Evolutionary conservation across 176 grass and related monocot genomes (phyloP), one percentile per base, ranked within the genome.

Genomic region (Guadua angustifolia): DNA sequence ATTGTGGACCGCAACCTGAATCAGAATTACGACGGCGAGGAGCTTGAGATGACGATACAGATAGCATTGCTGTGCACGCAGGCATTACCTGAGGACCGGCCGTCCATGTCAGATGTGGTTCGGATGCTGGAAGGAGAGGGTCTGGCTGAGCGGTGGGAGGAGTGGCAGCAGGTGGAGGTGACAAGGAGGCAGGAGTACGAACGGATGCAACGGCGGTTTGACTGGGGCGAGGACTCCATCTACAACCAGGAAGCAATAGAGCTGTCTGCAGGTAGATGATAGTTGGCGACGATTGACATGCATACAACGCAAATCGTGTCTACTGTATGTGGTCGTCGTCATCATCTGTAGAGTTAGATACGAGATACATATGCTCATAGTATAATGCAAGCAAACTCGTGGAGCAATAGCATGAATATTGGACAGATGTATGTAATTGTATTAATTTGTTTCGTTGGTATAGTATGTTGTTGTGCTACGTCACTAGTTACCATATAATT

Each of bases 81-180:
- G 71, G 82, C 82, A 4, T 94, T 89, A 52, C 91, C 94, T 4
- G 89, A 94, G 89, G 91, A 97, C n/a, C 89, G 94, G 0, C 94
- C 94, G 10, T 78, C 89, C 4, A 97, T 97, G 94, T 94, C 94
- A 8, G 91, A 97, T 73, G 94, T 97, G 68, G 91, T 94, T 65
- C 74, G 87, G 82, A 97, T 97, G 94, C 80, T 97, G 15, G 94
- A 97, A 91, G 94, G 94, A 0, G 91, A 94, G 87, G 94, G 87
- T 0, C 61, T 94, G 69, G 89, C 89, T 0, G 94, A 93, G 85
- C 84, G 91, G 50, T 97, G 94, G 94, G 94, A 94, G 82, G 94
- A 97, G 75, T 97, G 94, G 94, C 84, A 93, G 69, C 91, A 92
- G 71, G 87, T 97, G 6, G 94, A 97, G 66, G 91, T 97, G 17